These are phyloP conservation scores for Candida coleopterorum DNA, from an alignment of 805 yeast species.

Conservation along the genomic window DNA sequence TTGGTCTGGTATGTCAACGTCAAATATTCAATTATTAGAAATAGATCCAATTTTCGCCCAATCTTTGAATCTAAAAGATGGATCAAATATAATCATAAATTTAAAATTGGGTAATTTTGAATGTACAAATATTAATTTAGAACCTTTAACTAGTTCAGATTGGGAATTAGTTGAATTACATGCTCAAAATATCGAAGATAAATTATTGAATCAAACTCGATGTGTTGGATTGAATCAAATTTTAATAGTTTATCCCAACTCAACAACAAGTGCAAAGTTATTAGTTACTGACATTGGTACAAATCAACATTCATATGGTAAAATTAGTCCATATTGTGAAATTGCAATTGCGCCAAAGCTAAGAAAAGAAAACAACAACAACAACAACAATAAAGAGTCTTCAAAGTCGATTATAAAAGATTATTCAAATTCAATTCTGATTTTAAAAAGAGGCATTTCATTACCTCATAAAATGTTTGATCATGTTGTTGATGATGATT, in stretches of 20 bases:
- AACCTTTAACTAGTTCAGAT: conserved; percentile 72
- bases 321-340: conserved; percentile 60
- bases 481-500: conserved; percentile 19
- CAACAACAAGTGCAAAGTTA: conserved; percentile 57
- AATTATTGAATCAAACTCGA: conserved; percentile 73
- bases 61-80: conserved; percentile 42
- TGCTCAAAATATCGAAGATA: conserved; percentile 70
- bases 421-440: conserved; percentile 24
- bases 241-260: conserved; percentile 65
- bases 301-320: conserved; percentile 41
- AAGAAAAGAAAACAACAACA: conserved; percentile 20
- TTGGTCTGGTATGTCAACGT: conserved; percentile 58
- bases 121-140: conserved; percentile 64
- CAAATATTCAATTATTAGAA: conserved; percentile 38
- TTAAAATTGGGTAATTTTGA: conserved; percentile 46
- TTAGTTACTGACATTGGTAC: conserved; percentile 41
- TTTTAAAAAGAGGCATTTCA: conserved; percentile 50
- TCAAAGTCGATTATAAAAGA: conserved; percentile 17
- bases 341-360: conserved; percentile 69
- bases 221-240: conserved; percentile 58
- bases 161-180: conserved; percentile 90
- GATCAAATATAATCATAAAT: conserved; percentile 32
- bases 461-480: conserved; percentile 46
- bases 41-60: conserved; percentile 66
- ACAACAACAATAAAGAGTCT: conserved; percentile 24